These are phyloP conservation scores for Guillardia theta DNA, from an alignment of 78 protist species.

Conservation along the genomic window DNA sequence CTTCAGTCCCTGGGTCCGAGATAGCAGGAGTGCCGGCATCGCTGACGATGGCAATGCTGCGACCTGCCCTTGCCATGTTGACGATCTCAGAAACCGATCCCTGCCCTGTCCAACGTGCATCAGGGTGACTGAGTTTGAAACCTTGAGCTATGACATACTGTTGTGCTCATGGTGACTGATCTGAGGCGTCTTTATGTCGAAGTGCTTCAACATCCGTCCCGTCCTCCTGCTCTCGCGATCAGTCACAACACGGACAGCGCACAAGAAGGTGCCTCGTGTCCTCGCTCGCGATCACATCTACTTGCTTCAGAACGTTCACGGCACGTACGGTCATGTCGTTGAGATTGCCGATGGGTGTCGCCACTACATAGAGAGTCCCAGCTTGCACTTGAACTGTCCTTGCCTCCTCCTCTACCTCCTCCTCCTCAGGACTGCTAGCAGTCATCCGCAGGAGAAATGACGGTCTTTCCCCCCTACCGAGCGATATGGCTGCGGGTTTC, in stretches of 20 bases:
- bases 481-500: too few relatives aligned
- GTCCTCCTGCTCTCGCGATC: not conserved
- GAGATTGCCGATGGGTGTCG: not conserved
- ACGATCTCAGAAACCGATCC: not conserved
- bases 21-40: not conserved
- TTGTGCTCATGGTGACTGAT: constrained; percentile 14
- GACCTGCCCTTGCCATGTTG: not conserved
- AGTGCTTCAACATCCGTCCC: not conserved
- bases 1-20: not conserved
- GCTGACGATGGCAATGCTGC: not conserved
- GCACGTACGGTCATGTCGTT: not conserved
- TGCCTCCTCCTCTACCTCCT: too few relatives aligned
- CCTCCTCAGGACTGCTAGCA: too few relatives aligned
- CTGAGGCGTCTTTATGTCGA: not conserved
- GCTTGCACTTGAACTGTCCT: too few relatives aligned
- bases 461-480: too few relatives aligned
- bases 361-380: not conserved
- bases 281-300: not conserved
- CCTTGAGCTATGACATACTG: not conserved
- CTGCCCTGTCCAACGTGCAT: too few relatives aligned
- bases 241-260: too few relatives aligned
- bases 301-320: not conserved
- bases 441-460: too few relatives aligned
- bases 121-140: too few relatives aligned
- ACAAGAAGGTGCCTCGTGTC: not conserved